Percentiles rank a stretch among this genome's conserved stretches.
Conservation (phyloP, 306 rosid genomes). For the Medicago ruthenica region DNA sequence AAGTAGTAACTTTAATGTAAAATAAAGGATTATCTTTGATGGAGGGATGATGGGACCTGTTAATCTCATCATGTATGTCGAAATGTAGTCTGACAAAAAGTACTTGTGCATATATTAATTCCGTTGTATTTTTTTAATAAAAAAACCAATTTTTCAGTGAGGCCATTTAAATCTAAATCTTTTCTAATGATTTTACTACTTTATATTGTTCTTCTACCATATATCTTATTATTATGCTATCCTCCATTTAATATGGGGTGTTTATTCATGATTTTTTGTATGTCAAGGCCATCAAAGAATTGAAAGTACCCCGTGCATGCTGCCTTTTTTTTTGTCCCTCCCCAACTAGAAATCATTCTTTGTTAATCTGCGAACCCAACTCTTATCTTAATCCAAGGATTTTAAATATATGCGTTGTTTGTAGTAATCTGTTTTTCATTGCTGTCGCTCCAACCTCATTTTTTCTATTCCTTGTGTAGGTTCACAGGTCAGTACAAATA, state of each 20-base stretch:
- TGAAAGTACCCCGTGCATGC: neutral
- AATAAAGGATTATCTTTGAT: constrained; percentile 3
- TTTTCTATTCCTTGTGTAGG: constrained; percentile 57
- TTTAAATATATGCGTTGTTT: neutral
- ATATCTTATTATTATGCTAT: constrained; percentile 16
- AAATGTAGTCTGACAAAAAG: neutral
- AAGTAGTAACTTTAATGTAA: constrained; percentile 8
- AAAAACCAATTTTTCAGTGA: neutral
- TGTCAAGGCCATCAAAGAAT: neutral
- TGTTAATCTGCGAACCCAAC: neutral
- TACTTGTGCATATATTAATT: no score
- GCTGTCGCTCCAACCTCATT: constrained; percentile 30
- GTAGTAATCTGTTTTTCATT: constrained; percentile 28
- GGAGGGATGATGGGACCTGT: neutral
- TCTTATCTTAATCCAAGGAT: constrained; percentile 4
- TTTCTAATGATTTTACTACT: constrained; percentile 15
- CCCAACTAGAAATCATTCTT: neutral
- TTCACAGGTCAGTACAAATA: constrained; percentile 95
- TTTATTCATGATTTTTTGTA: neutral
- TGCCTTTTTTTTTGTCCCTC: neutral
- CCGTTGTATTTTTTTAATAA: neutral
- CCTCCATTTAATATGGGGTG: constrained; percentile 1
- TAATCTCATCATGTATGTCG: constrained; percentile 2
- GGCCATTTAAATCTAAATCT: neutral
- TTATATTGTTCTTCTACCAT: neutral